phyloP scores from a whole-genome alignment of 495 filamentous ascomycete species.

The Delitschia confertaspora region DNA sequence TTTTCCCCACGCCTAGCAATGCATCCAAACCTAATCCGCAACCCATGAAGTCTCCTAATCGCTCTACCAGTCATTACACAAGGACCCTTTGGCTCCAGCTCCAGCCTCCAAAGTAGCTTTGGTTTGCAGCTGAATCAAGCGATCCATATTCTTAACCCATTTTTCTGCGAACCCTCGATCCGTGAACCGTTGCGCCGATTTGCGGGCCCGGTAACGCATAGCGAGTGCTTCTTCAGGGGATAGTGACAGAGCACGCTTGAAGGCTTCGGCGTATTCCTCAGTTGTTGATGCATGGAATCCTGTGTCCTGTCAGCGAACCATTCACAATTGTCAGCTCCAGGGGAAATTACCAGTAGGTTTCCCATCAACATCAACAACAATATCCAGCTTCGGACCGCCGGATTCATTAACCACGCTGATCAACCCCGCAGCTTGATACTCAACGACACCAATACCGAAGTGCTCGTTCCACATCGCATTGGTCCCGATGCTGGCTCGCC shows the following conservation, averaged over 20 bases:
- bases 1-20: too few relatives aligned
- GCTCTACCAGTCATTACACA: too few relatives aligned
- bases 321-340: not conserved
- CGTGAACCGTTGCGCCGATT: constrained; percentile 71
- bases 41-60: too few relatives aligned
- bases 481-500: constrained; percentile 66
- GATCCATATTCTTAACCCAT: constrained; percentile 65
- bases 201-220: constrained; percentile 64
- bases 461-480: constrained; percentile 99
- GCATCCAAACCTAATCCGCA: too few relatives aligned
- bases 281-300: constrained; percentile 77
- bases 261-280: constrained; percentile 67
- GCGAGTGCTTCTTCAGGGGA: constrained; percentile 54
- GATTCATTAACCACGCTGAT: constrained; percentile 86
- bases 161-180: constrained; percentile 72
- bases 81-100: too few relatives aligned
- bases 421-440: constrained; percentile 92
- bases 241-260: constrained; percentile 64
- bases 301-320: constrained; percentile 21
- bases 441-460: constrained; percentile 96
- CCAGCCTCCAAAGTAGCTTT: too few relatives aligned
- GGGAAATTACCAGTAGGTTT: constrained; percentile 52
- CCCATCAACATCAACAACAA: constrained; percentile 71
- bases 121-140: constrained; percentile 54
- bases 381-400: constrained; percentile 86